Conservation (phyloP, 345 rosid genomes). For the Anastatica hierochuntica region DNA sequence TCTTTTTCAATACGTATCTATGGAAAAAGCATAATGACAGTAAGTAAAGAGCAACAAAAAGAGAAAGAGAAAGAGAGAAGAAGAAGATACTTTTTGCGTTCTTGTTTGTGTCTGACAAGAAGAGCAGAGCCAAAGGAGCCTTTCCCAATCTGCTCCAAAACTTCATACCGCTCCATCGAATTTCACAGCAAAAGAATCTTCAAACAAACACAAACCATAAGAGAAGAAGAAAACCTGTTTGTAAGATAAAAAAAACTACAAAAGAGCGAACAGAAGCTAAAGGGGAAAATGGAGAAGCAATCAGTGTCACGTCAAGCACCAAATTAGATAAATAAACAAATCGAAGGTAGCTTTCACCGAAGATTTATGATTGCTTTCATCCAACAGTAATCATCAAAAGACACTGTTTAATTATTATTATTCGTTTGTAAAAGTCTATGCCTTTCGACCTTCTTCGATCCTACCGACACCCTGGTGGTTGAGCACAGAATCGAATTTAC, state of each 20-base stretch:
- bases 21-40: neutral
- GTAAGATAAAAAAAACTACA: neutral
- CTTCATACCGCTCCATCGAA: constrained; percentile 81
- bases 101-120: constrained; percentile 94
- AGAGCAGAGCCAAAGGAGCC: constrained; percentile 97
- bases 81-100: constrained; percentile 49
- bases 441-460: no score
- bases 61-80: neutral
- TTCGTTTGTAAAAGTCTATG: no score
- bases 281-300: constrained; percentile 3
- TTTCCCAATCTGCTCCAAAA: constrained; percentile 87
- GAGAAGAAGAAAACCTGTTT: neutral
- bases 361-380: constrained; percentile 24
- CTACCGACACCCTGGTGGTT: constrained; percentile 17
- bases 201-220: neutral
- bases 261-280: no score
- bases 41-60: neutral
- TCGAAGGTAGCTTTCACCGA: constrained; percentile 18
- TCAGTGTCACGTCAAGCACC: constrained; percentile 20
- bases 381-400: constrained; percentile 18
- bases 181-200: neutral
- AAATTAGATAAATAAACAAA: neutral
- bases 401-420: no score
- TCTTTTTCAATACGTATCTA: constrained; percentile 91
- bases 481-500: constrained; percentile 5